Conservation (phyloP, 805 yeast species). For the Metschnikowia rubicola region DNA sequence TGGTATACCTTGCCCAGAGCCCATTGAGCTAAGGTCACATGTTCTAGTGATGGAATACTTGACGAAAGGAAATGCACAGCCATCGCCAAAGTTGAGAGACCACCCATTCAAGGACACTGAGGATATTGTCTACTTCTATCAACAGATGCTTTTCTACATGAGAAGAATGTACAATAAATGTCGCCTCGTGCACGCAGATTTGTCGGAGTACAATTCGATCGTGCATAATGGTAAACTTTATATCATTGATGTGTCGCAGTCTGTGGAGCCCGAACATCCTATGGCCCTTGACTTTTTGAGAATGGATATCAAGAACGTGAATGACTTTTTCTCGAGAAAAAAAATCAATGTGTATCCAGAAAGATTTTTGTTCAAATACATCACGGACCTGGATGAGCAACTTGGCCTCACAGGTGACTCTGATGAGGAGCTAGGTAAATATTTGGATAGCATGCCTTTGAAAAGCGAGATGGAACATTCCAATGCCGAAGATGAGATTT, state of each 20-base stretch:
- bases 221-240: constrained; percentile 76
- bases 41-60: constrained; percentile 93
- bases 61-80: constrained; percentile 75
- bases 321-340: constrained; percentile 73
- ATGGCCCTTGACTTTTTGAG: constrained; percentile 91
- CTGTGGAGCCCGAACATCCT: constrained; percentile 97
- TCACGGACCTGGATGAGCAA: constrained; percentile 47
- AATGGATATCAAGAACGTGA: constrained; percentile 96
- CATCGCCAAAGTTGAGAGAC: constrained; percentile 87
- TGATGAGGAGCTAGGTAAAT: constrained; percentile 38
- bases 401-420: constrained; percentile 38
- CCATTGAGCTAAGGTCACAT: constrained; percentile 82
- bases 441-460: constrained; percentile 52
- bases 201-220: constrained; percentile 89
- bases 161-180: constrained; percentile 85
- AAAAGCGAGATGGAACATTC: constrained; percentile 53
- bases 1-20: constrained; percentile 93
- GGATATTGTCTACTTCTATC: constrained; percentile 65
- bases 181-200: constrained; percentile 91
- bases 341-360: constrained; percentile 80
- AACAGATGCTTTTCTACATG: constrained; percentile 79
- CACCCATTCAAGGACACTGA: constrained; percentile 68
- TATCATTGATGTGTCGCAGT: constrained; percentile 94
- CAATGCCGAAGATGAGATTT: constrained; percentile 75
- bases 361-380: constrained; percentile 73